phyloP scores from a whole-genome alignment of 2,329 filamentous ascomycete species.

The Verticillium klebahnii region DNA sequence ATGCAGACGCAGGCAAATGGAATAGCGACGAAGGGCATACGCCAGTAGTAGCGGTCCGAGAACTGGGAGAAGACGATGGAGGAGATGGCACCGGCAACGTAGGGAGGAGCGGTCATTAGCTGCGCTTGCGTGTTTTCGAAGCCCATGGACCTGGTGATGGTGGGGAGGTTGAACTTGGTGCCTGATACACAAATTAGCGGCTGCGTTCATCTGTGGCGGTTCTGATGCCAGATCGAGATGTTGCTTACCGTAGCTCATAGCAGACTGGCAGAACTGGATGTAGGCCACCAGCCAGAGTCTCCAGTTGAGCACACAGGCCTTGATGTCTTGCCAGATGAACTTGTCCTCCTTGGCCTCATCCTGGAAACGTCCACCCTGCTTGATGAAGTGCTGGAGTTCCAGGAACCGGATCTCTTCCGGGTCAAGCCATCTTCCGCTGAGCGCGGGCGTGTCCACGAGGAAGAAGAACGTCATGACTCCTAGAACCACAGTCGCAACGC shows the following conservation, averaged over 20 bases:
- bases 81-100: conserved; percentile 56
- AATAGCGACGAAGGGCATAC: conserved; percentile 62
- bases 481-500: conserved; percentile 61
- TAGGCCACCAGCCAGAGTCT: conserved; percentile 23
- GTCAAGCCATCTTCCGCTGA: conserved; percentile 26
- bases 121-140: conserved; percentile 24
- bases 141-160: conserved; percentile 14
- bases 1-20: conserved; percentile 55
- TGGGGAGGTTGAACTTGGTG: conserved; percentile 18
- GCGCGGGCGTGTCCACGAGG: conserved; percentile 34
- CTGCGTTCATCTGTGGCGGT: conserved; percentile 29
- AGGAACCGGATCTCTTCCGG: conserved; percentile 28
- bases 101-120: conserved; percentile 53
- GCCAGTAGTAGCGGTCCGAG: conserved; percentile 59
- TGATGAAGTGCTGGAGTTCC: conserved; percentile 23
- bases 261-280: conserved; percentile 21
- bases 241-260: conserved; percentile 8
- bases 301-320: conserved; percentile 23
- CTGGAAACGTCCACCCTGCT: conserved; percentile 22
- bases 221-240: background rate
- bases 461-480: conserved; percentile 48
- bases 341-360: conserved; percentile 12
- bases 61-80: conserved; percentile 61
- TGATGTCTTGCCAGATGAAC: conserved; percentile 18
- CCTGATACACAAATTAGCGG: conserved; percentile 28